Evolutionary conservation across 2,329 filamentous ascomycete genomes (phyloP), one percentile per base, ranked within the genome.

Genomic region (Diplodia mutila): DNA sequence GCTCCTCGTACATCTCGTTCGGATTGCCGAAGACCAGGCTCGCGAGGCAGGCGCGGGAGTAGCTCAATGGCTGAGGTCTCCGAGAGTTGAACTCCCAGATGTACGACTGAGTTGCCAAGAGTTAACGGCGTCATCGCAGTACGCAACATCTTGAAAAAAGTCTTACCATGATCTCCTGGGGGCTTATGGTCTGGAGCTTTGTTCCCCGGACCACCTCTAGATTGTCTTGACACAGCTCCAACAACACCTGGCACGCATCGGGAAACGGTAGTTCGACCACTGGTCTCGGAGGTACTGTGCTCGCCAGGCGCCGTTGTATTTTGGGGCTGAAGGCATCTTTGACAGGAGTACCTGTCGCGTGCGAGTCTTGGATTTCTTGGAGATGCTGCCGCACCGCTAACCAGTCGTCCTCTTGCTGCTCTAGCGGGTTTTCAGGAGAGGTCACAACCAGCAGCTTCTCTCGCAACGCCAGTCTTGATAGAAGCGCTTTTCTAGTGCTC

Each of bases 221-320:
- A 1, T 89, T 90, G 77, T 97, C 92, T 67, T 86, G 82, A 69
- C 91, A 91, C 32, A 97, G 80, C 53, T 88, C 87, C 67, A 85
- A 85, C 70, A 97, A 84, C 72, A 92, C 89, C 23, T 80, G 80
- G 70, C 90, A 86, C 0, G 93, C 91, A 73, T 92, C 89, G 16
- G 89, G 86, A 72, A 92, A 90, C 29, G 86, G 87, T 2, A 94
- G 82, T 65, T 92, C 85, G 12, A 97, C 91, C 72, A 97, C 94
- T 0, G 94, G 94, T 9, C 94, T 87, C 8, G 95, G 95, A 4
- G 95, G 95, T 73, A 97, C 94, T 0, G 93, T 97, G 72, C 93
- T 97, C 0, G 95, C 94, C 37, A 99, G 84, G 70, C 91, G 91
- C n/a, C 94, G 87, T 76, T 99, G 95, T 46, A 98, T 85, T 75